Evolutionary conservation across 2,329 filamentous ascomycete species (phyloP), one percentile per base, ranked within the genome.

Genomic region (Fusarium camptoceras): DNA sequence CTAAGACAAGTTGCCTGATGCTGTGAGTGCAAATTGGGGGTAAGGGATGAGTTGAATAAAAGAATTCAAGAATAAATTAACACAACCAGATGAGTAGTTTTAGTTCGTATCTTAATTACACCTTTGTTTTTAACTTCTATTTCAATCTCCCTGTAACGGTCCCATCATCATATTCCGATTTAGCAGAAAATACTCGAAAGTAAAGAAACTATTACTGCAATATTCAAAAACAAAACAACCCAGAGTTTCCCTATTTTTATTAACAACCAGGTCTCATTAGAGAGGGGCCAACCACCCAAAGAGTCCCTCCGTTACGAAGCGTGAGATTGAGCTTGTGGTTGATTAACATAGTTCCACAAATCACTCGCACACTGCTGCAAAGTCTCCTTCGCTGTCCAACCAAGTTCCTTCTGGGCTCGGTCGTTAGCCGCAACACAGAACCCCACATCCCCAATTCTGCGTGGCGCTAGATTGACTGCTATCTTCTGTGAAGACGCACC

Each of bases 401-500:
- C 55, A 24, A 57, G 46, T 12, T 57, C 55, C 27, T 51, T 42
- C 11, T 18, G 25, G 12, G 55, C 55, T 8, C 55, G 34, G 37
- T 57, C 55, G 14, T 57, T 57, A 22, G 55, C 55, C 3, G 55
- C 55, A 42, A 57, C 55, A 22, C 55, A 57, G 34, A 57, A 51
- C 12, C 55, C 55, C 9, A 57, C 55, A 27, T 57, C 55, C 1
- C 55, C 55, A 20, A 39, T 10, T 25, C 55, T 57, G 4, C 55
- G 44, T 2, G 55, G 34, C 12, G 46, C 55, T 30, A 51, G 5
- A 5, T 51, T 50, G 9, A 42, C 25, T 18, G 44, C 31, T 14
- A 57, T 57, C 1, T 24, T 57, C 7, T 51, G 34, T 22, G 10
- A 43, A 27, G 78, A 78, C 0, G 81, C 81, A 5, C 64, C 67